These are phyloP conservation scores for Saccharomyces hybrid DNA, from an alignment of 1,139 yeast species.

Conservation along the genomic window DNA sequence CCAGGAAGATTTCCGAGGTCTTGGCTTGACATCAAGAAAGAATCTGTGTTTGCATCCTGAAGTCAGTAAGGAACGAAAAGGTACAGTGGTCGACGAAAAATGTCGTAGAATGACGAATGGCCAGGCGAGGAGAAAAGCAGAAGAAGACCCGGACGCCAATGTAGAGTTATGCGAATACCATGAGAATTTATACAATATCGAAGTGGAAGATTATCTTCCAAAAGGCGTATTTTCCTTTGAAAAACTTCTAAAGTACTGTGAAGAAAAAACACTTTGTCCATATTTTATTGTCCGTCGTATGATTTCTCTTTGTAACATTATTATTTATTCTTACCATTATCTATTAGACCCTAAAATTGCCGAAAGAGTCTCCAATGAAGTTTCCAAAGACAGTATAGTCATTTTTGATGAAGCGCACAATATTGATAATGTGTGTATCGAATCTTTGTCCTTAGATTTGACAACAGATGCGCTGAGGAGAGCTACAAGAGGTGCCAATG, in stretches of 20 bases:
- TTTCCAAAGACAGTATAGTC: constrained; percentile 86
- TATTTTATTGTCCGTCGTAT: constrained; percentile 95
- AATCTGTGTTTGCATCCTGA: constrained; percentile 87
- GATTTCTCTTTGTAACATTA: constrained; percentile 91
- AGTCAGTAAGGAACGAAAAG: constrained; percentile 81
- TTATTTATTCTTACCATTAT: constrained; percentile 94
- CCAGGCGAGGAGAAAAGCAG: constrained; percentile 61
- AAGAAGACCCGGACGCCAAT: constrained; percentile 49
- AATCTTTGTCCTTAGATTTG: constrained; percentile 79
- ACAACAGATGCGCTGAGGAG: constrained; percentile 75
- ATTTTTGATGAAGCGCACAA: constrained; percentile 98
- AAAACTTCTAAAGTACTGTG: constrained; percentile 67
- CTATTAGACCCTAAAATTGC: constrained; percentile 94
- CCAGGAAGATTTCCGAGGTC: constrained; percentile 81
- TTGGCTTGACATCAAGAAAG: constrained; percentile 90
- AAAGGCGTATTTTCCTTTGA: constrained; percentile 94
- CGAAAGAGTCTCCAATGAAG: constrained; percentile 84
- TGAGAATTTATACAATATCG: constrained; percentile 77
- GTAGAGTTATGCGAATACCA: constrained; percentile 74
- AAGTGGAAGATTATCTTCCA: constrained; percentile 83
- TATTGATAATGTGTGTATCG: constrained; percentile 96
- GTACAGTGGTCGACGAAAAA: constrained; percentile 91
- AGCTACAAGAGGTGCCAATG: constrained; percentile 76
- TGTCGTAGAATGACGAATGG: constrained; percentile 94
- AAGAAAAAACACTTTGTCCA: constrained; percentile 77